These are phyloP conservation scores for Pythium aphanidermatum DNA, from an alignment of 352 stramenopile genomes.

Conservation along the genomic window DNA sequence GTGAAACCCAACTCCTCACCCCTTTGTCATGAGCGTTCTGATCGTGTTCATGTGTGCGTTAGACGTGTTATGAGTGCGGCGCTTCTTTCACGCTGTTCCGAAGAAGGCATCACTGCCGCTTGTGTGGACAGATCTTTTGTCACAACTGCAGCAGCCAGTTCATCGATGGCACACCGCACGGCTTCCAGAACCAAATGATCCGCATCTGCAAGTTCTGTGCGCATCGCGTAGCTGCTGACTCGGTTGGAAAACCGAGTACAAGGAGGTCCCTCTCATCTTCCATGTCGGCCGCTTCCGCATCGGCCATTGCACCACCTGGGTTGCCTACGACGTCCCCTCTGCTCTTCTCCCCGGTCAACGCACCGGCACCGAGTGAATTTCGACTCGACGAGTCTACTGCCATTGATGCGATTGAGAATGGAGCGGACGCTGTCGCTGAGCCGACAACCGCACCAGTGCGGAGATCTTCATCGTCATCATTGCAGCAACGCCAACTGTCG, in stretches of 20 bases:
- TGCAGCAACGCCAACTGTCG: too few relatives aligned
- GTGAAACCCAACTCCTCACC: too few relatives aligned
- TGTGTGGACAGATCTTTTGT: constrained; percentile 84
- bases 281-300: too few relatives aligned
- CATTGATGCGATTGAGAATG: too few relatives aligned
- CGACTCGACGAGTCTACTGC: too few relatives aligned
- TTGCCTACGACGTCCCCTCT: constrained; percentile 9
- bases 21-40: too few relatives aligned
- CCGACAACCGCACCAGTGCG: too few relatives aligned
- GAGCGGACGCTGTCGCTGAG: background rate
- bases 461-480: too few relatives aligned
- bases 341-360: constrained; percentile 12
- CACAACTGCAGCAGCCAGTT: constrained; percentile 79
- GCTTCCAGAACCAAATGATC: constrained; percentile 39
- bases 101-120: constrained; percentile 79
- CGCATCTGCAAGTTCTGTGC: constrained; percentile 79
- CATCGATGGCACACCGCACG: constrained; percentile 50
- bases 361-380: background rate
- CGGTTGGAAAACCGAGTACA: constrained; percentile 34
- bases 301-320: background rate
- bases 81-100: constrained; percentile 77
- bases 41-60: too few relatives aligned
- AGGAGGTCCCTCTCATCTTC: too few relatives aligned
- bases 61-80: constrained; percentile 82
- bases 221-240: constrained; percentile 32